phyloP scores from a whole-genome alignment of 192 early-diverging fungal genomes.

The Jimgerdemannia flammicorona region DNA sequence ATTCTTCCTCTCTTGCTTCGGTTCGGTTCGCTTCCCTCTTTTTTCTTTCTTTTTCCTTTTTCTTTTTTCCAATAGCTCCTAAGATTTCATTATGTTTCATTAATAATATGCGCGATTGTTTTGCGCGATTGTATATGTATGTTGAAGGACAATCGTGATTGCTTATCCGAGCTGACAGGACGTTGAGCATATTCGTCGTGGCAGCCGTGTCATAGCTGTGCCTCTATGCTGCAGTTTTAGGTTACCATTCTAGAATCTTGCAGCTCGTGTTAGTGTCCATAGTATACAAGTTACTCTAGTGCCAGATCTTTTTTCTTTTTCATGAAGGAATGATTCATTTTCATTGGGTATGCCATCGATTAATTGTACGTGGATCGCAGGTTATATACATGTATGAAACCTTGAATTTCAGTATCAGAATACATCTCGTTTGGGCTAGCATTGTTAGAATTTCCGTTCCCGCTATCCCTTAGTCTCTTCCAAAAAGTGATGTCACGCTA shows the following conservation, averaged over 20 bases:
- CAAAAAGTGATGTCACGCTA: too few relatives aligned
- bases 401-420: not conserved
- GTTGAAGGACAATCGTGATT: not conserved
- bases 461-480: too few relatives aligned
- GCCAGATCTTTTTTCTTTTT: not conserved
- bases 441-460: too few relatives aligned
- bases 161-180: too few relatives aligned
- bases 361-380: not conserved
- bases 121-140: not conserved
- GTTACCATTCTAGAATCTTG: too few relatives aligned
- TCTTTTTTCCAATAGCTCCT: slow-evolving; percentile 1
- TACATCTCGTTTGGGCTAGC: too few relatives aligned
- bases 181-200: too few relatives aligned
- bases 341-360: not conserved
- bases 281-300: too few relatives aligned
- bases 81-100: not conserved
- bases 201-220: too few relatives aligned
- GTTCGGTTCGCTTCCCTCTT: slow-evolving; percentile 1
- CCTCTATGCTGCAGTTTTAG: too few relatives aligned
- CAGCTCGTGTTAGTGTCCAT: too few relatives aligned
- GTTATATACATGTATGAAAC: not conserved
- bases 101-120: not conserved
- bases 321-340: not conserved
- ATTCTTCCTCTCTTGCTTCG: not conserved
- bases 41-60: slow-evolving; percentile 6